Base-by-base conservation (phyloP, 139 green algal genomes). In the Coccomyxa sp. region DNA sequence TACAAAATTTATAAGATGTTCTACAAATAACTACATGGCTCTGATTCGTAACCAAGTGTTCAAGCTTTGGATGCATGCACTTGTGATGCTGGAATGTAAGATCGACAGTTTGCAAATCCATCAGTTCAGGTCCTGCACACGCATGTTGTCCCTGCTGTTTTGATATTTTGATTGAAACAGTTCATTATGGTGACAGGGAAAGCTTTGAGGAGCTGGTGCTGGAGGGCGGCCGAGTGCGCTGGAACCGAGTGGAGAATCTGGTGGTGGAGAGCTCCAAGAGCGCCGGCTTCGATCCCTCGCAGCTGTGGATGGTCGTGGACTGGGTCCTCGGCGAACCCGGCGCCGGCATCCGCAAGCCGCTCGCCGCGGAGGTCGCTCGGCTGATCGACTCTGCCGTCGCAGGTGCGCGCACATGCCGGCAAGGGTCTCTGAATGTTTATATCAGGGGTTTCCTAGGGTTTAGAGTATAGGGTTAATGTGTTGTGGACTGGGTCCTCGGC, bases 171-270 rank as follows among this genome's bases (percentile, higher is more conserved):
- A 51, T 51, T 51, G 38, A 51, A 51, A 51, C 38, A 51, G 38
- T 51, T 7, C 38, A 51, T 7, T 51, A 3, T 51, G 38, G 18
- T 11, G 77, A 79, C 84, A 87, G 84, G 58, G 14, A 23, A 12
- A 82, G 71, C 27, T 92, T 97, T 84, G 90, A 96, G 84, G 94
- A 98, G 68, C 85, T 97, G 45, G 84, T 98, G 45, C 82, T 98
- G 71, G 88, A 94, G 84, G 89, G 93, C 82, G 86, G 85, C 13
- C 81, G 67, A 1, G 67, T 91, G 60, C 84, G 87, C n/a, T 98
- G 95, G 95, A 92, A 88, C 75, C 87, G 95, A 23, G 79, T 98
- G 31, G 94, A 98, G 88, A 96, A 96, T 88, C 87, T 98, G 81
- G 79, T 98, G 81, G 83, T 88, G 13, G 92, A 98, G 87, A 92